These are phyloP conservation scores for Albatrellus sp. DNA, from an alignment of 1,284 basidiomycete species.

Conservation along the genomic window DNA sequence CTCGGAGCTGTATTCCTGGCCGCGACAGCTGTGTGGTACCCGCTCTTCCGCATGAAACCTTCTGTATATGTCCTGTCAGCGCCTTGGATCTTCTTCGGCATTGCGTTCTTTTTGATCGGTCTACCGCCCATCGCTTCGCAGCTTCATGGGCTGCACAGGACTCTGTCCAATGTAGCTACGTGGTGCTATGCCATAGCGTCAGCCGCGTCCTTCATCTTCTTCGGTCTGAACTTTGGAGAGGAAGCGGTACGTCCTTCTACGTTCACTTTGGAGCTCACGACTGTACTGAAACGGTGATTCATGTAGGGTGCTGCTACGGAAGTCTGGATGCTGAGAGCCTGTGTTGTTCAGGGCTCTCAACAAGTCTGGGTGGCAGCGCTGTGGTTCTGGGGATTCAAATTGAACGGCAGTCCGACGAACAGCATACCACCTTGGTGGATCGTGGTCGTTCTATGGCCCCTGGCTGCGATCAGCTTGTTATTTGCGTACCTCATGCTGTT, in stretches of 20 bases:
- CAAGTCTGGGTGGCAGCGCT: conserved; percentile 89
- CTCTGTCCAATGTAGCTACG: conserved; percentile 67
- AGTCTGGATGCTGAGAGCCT: conserved; percentile 82
- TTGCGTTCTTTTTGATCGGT: conserved; percentile 85
- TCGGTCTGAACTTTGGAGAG: conserved; percentile 91
- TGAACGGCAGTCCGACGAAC: conserved; percentile 42
- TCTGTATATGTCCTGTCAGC: conserved; percentile 76
- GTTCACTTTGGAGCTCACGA: neutral
- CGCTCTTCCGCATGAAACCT: conserved; percentile 80
- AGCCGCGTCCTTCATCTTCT: conserved; percentile 82
- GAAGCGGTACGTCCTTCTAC: conserved; percentile 54
- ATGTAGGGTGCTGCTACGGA: conserved; percentile 77
- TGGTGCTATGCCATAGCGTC: conserved; percentile 87
- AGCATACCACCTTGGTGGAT: conserved; percentile 72
- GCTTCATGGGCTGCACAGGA: conserved; percentile 50
- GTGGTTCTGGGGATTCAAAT: conserved; percentile 87
- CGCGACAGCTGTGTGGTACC: conserved; percentile 80
- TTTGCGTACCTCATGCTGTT: conserved; percentile 77
- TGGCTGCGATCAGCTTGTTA: conserved; percentile 58
- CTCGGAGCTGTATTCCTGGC: conserved; percentile 79
- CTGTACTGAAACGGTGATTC: conserved; percentile 3
- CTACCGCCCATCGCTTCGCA: conserved; percentile 63
- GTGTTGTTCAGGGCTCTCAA: conserved; percentile 84
- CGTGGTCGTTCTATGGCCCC: conserved; percentile 72
- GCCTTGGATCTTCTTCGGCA: conserved; percentile 82